Evolutionary conservation across 768 basidiomycete genomes (phyloP).

Genomic region (Hortiboletus campestris): DNA sequence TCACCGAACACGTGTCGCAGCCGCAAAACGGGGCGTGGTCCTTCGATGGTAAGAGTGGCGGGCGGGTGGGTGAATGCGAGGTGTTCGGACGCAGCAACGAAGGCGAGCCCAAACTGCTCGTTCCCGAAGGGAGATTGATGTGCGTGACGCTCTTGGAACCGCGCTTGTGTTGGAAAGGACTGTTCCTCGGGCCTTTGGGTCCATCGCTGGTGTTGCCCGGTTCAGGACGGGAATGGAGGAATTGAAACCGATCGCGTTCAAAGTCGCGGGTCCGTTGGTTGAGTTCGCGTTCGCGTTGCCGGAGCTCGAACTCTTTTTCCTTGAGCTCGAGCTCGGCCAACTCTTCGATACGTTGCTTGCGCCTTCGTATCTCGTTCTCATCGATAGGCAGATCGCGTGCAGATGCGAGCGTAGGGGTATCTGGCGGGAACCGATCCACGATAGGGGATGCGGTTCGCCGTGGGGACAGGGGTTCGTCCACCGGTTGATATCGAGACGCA

Average conservation of each 20-base stretch:
- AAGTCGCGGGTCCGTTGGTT: slow-evolving; percentile 53
- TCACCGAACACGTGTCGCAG: slow-evolving; percentile 60
- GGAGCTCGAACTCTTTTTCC: slow-evolving; percentile 54
- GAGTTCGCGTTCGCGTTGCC: slow-evolving; percentile 54
- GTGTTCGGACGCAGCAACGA: slow-evolving; percentile 16
- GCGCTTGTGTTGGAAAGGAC: slow-evolving; percentile 27
- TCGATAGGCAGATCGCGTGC: slow-evolving; percentile 19
- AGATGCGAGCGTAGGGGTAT: slow-evolving; percentile 19
- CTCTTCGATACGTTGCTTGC: slow-evolving; percentile 47
- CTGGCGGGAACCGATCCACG: slow-evolving; percentile 25
- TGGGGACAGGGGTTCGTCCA: slow-evolving; percentile 44
- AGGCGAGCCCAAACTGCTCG: slow-evolving; percentile 9
- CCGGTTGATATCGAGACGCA: slow-evolving; percentile 58
- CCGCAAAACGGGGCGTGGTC: slow-evolving; percentile 65
- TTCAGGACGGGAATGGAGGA: slow-evolving; percentile 35
- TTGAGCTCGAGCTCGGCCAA: slow-evolving; percentile 50
- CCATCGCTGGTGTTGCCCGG: slow-evolving; percentile 29
- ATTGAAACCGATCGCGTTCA: slow-evolving; percentile 51
- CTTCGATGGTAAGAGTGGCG: slow-evolving; percentile 27
- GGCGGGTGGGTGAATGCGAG: slow-evolving; percentile 30
- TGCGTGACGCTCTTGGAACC: slow-evolving; percentile 31
- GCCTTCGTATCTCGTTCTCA: slow-evolving; percentile 29
- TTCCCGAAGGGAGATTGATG: slow-evolving; percentile 17
- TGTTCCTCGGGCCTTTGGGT: slow-evolving; percentile 26
- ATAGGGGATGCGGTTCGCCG: slow-evolving; percentile 38